Evolutionary conservation across 805 yeast species (phyloP).

Genomic region (Candida ponderosae): DNA sequence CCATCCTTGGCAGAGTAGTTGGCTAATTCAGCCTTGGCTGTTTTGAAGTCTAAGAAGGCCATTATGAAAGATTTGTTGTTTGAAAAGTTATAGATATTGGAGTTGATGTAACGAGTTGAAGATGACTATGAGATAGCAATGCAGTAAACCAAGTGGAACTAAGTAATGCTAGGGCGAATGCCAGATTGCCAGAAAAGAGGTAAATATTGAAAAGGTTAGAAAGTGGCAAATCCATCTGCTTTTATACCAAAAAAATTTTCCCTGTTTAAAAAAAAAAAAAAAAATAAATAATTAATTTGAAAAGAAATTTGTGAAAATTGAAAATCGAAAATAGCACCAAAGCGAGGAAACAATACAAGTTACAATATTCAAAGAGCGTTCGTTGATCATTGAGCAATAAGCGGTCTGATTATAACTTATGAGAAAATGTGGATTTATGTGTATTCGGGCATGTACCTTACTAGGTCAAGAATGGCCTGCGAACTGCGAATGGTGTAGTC

Average conservation of each 20-base stretch:
- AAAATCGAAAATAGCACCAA: no score
- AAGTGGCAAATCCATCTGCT: slow-evolving; percentile 4
- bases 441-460: no score
- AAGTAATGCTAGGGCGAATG: not conserved
- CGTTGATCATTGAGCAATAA: no score
- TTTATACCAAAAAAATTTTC: slow-evolving; percentile 10
- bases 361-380: no score
- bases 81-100: not conserved
- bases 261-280: no score
- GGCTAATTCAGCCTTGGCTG: slow-evolving; percentile 62
- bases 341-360: no score
- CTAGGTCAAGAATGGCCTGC: no score
- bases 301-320: no score
- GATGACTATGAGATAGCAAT: not conserved
- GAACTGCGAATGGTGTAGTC: no score
- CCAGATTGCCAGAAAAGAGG: slow-evolving; percentile 3
- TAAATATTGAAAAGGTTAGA: not conserved
- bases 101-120: not conserved
- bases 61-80: slow-evolving; percentile 4
- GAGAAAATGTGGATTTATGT: no score
- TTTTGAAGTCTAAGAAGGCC: slow-evolving; percentile 35
- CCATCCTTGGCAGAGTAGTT: slow-evolving; percentile 76
- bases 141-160: not conserved
- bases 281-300: no score
- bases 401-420: no score